Evolutionary conservation across 495 filamentous ascomycete species (phyloP), one percentile per base, ranked within the genome.

Genomic region (Amphirosellinia nigrospora): DNA sequence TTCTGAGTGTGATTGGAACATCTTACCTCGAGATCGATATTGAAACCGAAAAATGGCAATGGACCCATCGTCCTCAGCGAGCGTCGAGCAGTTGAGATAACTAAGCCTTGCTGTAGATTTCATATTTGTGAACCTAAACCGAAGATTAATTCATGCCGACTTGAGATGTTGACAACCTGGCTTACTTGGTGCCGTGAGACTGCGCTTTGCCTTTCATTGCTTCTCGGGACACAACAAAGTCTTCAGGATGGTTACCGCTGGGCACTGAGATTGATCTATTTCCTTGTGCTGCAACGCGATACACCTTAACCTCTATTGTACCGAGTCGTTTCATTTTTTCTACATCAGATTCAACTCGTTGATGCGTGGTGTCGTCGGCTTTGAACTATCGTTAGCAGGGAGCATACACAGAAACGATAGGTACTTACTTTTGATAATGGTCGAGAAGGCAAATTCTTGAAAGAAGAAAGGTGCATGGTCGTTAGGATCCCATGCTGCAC

Each of bases 21-120:
- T 21, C 19, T n/a, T 67, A 67, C 64, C 64, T 60, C 46, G 48
- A 34, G 50, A 67, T 53, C 64, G 64, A 60, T 67, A 67, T 55
- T 67, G n/a, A 19, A 67, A 67, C 7, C 32, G 53, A 16, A 34
- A 67, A 3, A 67, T 61, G 19, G 64, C 64, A 50, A 55, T 36
- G 15, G 43, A 34, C 1, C 64, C 43, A 21, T 58, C 19, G 19
- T 55, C 45, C 11, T 26, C 50, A 13, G 4, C 38, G 34, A 55
- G 43, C 2, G 10, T 39, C 28, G 34, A 41, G 53, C 46, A 43
- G 13, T n/a, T 46, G 8, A 45, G 19, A 1, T 67, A 38, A 19
- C n/a, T 21, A 3, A 26, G 64, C 46, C n/a, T 60, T 9, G 19
- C n/a, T 32, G 45, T 21, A 36, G 64, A 9, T 6, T 58, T 45